Evolutionary conservation across 257 asterid genomes (phyloP), one percentile per base, ranked within the genome.

Genomic region (Leptodermis oblonga): DNA sequence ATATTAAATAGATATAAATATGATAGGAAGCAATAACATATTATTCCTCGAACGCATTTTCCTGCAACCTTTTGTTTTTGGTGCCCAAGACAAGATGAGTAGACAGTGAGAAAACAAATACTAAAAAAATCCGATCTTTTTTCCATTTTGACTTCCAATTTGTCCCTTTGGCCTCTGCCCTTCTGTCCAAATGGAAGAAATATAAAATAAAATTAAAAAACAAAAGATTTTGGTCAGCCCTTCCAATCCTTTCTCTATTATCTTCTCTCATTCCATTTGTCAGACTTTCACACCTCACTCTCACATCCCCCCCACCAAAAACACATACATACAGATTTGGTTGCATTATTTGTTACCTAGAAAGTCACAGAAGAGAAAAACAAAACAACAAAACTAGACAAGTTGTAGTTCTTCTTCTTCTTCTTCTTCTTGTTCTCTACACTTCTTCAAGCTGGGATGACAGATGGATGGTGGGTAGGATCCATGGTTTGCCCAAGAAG

Each of bases 241-340:
- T 68, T 52, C 52, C 34, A 36, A 49, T 23, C 48, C 26, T 34
- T 23, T n/a, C n/a, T n/a, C n/a, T n/a, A n/a, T n/a, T n/a, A n/a
- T n/a, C n/a, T n/a, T n/a, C n/a, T n/a, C 55, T 12, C 62, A 62
- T 48, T 51, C 76, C 76, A 63, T 37, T n/a, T 71, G 76, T 71
- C 76, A 71, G 76, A 51, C 65, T 62, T 63, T 52, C 76, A 65
- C 70, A 71, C 56, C 42, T 71, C 62, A 39, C 37, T 7, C 26
- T 33, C 62, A 67, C 11, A 52, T 42, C 42, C 64, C 55, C 64
- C 42, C 64, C 55, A 69, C 43, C 46, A 33, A 66, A 8, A 46
- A 28, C 36, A 28, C 41, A 26, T 22, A 28, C 63, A 11, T 22
- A 18, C 63, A 58, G 31, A 1, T 58, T 58, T 58, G 37, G 3